Percentiles rank a stretch among this genome's conserved stretches.
Evolutionary conservation across 2,329 filamentous ascomycete genomes (phyloP).

Genomic region (Sphaceloma murrayae): DNA sequence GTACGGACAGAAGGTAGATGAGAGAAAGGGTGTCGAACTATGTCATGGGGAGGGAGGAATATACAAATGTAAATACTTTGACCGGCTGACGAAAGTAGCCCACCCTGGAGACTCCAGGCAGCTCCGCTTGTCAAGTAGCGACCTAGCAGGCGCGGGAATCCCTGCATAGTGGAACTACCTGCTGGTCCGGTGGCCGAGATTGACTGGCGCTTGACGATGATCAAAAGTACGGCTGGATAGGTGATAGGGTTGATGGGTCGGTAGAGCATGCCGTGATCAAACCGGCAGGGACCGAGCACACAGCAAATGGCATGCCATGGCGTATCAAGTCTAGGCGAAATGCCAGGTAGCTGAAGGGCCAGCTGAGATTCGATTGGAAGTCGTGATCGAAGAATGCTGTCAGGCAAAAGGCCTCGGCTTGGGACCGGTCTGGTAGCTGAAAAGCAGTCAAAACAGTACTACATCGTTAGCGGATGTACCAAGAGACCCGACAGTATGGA

Average conservation of each 20-base stretch:
- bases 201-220: constrained; percentile 13
- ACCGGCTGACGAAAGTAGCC: constrained; percentile 10
- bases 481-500: constrained; percentile 13
- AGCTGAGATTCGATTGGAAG: constrained; percentile 6
- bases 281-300: constrained; percentile 12
- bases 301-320: constrained; percentile 7
- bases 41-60: constrained; percentile 3
- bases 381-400: neutral
- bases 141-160: constrained; percentile 13
- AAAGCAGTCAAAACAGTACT: constrained; percentile 13
- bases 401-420: constrained; percentile 12
- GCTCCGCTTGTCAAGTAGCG: constrained; percentile 14
- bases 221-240: constrained; percentile 8
- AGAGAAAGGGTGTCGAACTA: neutral
- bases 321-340: too few species aligned
- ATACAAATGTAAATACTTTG: constrained; percentile 4
- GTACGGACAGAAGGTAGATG: constrained; percentile 1
- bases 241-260: constrained; percentile 8
- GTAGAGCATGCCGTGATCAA: constrained; percentile 7
- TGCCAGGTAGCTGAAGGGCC: too few species aligned
- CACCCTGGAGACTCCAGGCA: constrained; percentile 7
- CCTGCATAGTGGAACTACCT: constrained; percentile 13
- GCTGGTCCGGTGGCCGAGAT: constrained; percentile 14
- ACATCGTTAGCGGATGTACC: constrained; percentile 6
- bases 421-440: constrained; percentile 3